These are phyloP conservation scores for Epichloe gansuensis DNA, from an alignment of 2,329 filamentous ascomycete species.

Conservation along the genomic window DNA sequence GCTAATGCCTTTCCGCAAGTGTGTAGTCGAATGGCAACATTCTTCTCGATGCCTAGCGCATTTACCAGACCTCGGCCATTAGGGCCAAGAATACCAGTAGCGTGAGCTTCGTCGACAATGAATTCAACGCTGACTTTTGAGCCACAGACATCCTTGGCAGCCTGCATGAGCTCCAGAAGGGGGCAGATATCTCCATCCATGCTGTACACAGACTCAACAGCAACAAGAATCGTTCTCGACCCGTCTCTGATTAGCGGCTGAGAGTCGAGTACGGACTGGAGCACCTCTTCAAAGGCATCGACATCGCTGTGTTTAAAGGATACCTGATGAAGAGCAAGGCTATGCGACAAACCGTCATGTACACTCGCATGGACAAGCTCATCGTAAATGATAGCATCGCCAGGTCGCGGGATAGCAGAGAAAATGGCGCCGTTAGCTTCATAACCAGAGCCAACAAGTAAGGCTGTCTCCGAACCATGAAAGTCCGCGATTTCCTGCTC, in stretches of 20 bases:
- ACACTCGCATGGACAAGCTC: constrained; percentile 54
- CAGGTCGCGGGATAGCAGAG: constrained; percentile 34
- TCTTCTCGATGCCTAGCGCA: constrained; percentile 33
- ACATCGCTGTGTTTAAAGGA: constrained; percentile 33
- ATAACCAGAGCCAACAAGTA: constrained; percentile 48
- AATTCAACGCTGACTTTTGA: constrained; percentile 30
- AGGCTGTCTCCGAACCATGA: constrained; percentile 38
- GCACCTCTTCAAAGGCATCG: constrained; percentile 22
- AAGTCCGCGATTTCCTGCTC: constrained; percentile 46
- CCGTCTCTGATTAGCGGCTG: constrained; percentile 19
- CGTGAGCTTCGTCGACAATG: constrained; percentile 40
- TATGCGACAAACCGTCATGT: constrained; percentile 50
- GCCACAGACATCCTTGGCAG: constrained; percentile 17
- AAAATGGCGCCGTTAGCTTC: constrained; percentile 41
- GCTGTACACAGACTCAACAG: constrained; percentile 31
- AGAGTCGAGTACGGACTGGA: constrained; percentile 17
- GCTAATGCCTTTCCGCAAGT: constrained; percentile 41
- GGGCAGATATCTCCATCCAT: constrained; percentile 35
- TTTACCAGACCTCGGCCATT: constrained; percentile 36
- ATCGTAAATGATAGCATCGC: constrained; percentile 49
- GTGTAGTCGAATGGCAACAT: constrained; percentile 36
- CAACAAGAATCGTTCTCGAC: constrained; percentile 22
- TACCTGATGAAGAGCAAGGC: constrained; percentile 32
- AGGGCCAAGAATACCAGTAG: constrained; percentile 31
- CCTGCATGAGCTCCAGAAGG: constrained; percentile 22